phyloP scores from a whole-genome alignment of 1,139 yeast genomes.

The Yamadazyma diddensiae region DNA sequence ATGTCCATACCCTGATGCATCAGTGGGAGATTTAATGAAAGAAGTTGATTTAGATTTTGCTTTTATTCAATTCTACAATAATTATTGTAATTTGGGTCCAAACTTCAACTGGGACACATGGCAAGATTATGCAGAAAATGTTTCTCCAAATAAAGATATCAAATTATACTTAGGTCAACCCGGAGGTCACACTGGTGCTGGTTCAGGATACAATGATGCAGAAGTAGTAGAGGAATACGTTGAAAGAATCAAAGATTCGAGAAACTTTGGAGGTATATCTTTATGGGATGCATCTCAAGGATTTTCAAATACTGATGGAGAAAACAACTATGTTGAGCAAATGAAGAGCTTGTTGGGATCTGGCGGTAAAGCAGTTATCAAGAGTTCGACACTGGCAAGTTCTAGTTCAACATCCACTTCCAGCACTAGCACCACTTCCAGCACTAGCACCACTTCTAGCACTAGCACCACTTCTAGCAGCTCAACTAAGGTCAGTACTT shows the following conservation, averaged over 20 bases:
- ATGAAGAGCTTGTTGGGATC: conserved; percentile 19
- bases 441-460: conserved; percentile 5
- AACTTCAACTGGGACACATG: conserved; percentile 85
- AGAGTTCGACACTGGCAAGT: conserved; percentile 2
- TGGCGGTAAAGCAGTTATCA: conserved; percentile 4
- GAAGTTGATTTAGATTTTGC: conserved; percentile 75
- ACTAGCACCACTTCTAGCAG: conserved; percentile 10
- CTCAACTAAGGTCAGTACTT: conserved; percentile 2
- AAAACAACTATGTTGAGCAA: conserved; percentile 37
- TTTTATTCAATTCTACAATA: conserved; percentile 90
- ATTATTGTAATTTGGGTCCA: conserved; percentile 62
- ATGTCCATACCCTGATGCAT: conserved; percentile 89
- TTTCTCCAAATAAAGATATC: conserved; percentile 66
- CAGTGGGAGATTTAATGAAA: conserved; percentile 65
- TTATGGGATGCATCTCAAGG: conserved; percentile 93
- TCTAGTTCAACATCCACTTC: conserved; percentile 10
- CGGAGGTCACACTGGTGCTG: conserved; percentile 66
- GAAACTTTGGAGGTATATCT: conserved; percentile 77
- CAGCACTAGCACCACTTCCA: conserved; percentile 9
- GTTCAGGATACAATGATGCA: conserved; percentile 31
- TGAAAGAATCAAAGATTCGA: conserved; percentile 33
- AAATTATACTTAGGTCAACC: conserved; percentile 73
- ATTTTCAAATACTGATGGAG: conserved; percentile 48
- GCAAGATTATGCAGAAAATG: conserved; percentile 61
- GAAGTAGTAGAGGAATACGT: conserved; percentile 22